Base-by-base conservation (phyloP, 768 basidiomycete species). In the Suillus clintonianus region DNA sequence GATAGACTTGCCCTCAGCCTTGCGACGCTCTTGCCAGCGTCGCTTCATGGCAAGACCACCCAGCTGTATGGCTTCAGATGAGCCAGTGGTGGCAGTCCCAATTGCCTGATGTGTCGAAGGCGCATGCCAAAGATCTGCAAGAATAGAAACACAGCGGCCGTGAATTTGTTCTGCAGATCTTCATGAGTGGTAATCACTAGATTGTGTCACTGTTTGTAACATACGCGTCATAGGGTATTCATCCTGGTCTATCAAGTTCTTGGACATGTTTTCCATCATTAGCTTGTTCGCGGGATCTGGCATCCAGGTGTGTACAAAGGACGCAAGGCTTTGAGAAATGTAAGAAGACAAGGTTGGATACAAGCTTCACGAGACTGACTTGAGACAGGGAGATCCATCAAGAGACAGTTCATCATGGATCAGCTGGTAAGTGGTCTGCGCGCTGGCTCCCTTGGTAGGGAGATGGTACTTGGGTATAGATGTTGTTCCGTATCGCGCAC, bases 41-140 rank as follows among this genome's bases (percentile, higher is more conserved):
- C 86, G 84, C 77, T 90, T 90, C 82, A 90, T 83, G 41, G 89
- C 88, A 15, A 90, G 79, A 43, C 89, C 89, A 9, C 87, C 89
- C 17, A 90, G 86, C 72, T 88, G 86, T 70, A 90, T 89, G 5
- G 89, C 89, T 74, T 90, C 89, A 5, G 85, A 88, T 5, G 84
- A 86, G 10, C 89, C 89, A 1, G 88, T 89, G 5, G 89, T 90
- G 5, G 89, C 88, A 0, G 89, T 88, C 1, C 89, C 89, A 53
- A 89, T 81, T 2, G 89, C 87, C 50, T 84, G 71, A 58, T 81
- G 77, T 17, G 77, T 69, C 41, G 82, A 79, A 30, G 85, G 86
- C 1, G 86, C 88, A 67, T 90, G 82, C 89, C 89, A 90, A 39
- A 90, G 81, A 70, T 87, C 79, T 32, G 89, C 85, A 62, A 90